A percentile compares a stretch with the other conserved stretches of the same genome.
These are phyloP conservation scores for Amanita pseudoporphyria DNA, from an alignment of 768 basidiomycete species.

Conservation along the genomic window DNA sequence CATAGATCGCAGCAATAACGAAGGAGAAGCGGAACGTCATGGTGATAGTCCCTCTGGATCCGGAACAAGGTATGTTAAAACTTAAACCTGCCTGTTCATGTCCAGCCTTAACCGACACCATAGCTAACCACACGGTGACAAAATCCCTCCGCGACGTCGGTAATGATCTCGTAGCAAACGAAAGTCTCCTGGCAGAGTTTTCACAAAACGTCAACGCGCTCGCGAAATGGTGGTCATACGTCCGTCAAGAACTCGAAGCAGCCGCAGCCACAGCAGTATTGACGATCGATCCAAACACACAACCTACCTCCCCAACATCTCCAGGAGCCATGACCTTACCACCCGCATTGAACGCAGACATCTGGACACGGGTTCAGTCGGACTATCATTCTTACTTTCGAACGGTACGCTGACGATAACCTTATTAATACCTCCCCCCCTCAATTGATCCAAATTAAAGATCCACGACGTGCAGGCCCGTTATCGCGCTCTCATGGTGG, in stretches of 20 bases:
- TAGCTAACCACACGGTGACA: slow-evolving; percentile 20
- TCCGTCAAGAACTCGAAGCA: slow-evolving; percentile 19
- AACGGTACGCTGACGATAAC: slow-evolving; percentile 13
- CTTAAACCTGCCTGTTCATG: no score
- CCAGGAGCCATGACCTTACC: slow-evolving; percentile 1
- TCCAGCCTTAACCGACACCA: no score
- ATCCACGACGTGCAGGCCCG: slow-evolving; percentile 17
- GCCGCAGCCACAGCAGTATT: slow-evolving; percentile 8
- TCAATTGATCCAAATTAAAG: no score
- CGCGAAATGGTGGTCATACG: slow-evolving; percentile 23
- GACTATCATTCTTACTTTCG: slow-evolving; percentile 6
- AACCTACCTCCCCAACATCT: slow-evolving; percentile 4
- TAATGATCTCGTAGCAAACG: slow-evolving; percentile 27
- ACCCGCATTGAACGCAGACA: slow-evolving; percentile 1
- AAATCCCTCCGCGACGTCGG: slow-evolving; percentile 28
- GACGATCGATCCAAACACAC: slow-evolving; percentile 4
- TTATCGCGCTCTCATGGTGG: slow-evolving; percentile 18
- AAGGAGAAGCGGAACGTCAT: slow-evolving; percentile 21
- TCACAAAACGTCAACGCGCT: slow-evolving; percentile 18
- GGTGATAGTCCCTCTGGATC: slow-evolving; percentile 26
- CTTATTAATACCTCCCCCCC: no score
- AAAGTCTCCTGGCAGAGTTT: slow-evolving; percentile 25
- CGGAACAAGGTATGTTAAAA: slow-evolving; percentile 25
- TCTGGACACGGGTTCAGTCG: neutral
- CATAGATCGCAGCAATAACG: slow-evolving; percentile 28